Conservation (phyloP, 2,329 filamentous ascomycete species). For the Cordyceps tenuipes region DNA sequence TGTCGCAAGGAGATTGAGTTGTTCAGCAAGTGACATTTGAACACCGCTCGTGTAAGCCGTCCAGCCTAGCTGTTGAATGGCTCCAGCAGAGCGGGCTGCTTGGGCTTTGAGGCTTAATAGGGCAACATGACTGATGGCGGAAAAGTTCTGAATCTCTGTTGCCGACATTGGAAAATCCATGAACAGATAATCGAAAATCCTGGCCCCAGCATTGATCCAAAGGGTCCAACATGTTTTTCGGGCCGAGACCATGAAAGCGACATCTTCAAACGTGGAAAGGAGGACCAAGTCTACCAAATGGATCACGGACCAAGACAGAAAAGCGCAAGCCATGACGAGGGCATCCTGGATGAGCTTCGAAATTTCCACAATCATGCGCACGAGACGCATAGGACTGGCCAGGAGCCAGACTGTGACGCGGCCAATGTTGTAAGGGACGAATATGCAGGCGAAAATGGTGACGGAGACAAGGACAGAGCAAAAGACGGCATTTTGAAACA, state of each 20-base stretch:
- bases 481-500: constrained; percentile 93
- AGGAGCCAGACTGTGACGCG: constrained; percentile 73
- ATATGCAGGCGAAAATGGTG: constrained; percentile 78
- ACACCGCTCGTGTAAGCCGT: constrained; percentile 40
- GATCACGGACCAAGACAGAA: constrained; percentile 36
- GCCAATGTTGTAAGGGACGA: constrained; percentile 86
- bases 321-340: constrained; percentile 55
- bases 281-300: constrained; percentile 32
- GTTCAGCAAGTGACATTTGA: constrained; percentile 17
- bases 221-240: constrained; percentile 35
- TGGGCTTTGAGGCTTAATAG: constrained; percentile 51
- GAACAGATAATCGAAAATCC: constrained; percentile 42
- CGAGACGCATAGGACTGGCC: constrained; percentile 69
- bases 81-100: constrained; percentile 32
- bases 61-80: constrained; percentile 29
- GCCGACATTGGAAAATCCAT: constrained; percentile 44
- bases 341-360: constrained; percentile 76
- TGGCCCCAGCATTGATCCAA: constrained; percentile 33
- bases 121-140: constrained; percentile 65
- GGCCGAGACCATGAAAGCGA: constrained; percentile 23
- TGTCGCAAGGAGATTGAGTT: background rate
- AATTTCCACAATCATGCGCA: constrained; percentile 62
- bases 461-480: constrained; percentile 83
- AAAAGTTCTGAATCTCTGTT: constrained; percentile 67
- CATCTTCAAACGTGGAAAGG: constrained; percentile 24